Conservation (phyloP, 371 early-diverging fungal species). For the Mortierella sp. region DNA sequence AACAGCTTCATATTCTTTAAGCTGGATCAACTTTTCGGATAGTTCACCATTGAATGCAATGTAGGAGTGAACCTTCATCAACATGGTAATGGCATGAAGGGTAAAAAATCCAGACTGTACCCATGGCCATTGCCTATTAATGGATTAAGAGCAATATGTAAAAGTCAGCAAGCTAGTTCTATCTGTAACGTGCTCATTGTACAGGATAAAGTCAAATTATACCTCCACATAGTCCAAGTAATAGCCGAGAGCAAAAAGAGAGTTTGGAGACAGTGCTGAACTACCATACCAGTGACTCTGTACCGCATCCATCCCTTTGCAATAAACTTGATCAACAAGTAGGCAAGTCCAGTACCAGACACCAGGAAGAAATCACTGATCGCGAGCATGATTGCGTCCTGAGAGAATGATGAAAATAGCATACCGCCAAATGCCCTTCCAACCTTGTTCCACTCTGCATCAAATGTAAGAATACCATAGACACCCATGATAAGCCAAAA, state of each 20-base stretch:
- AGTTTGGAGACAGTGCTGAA: conserved; percentile 82
- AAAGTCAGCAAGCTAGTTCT: conserved; percentile 2
- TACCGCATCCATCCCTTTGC: conserved; percentile 68
- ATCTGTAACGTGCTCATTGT: too few relatives aligned
- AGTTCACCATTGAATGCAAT: conserved; percentile 79
- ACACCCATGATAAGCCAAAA: conserved; percentile 93
- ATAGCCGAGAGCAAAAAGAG: conserved; percentile 73
- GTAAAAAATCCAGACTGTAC: conserved; percentile 91
- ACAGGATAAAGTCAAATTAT: conserved; percentile 17
- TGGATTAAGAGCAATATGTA: not conserved
- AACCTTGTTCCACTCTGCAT: conserved; percentile 74
- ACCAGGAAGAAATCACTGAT: conserved; percentile 79
- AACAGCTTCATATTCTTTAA: conserved; percentile 47
- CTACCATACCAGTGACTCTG: conserved; percentile 63
- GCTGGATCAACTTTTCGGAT: conserved; percentile 63
- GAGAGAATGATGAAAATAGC: conserved; percentile 75
- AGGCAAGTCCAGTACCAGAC: conserved; percentile 69
- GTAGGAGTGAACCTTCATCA: conserved; percentile 97
- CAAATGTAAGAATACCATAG: conserved; percentile 78
- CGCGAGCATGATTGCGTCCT: conserved; percentile 72
- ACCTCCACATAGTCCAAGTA: conserved; percentile 77
- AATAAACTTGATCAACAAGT: conserved; percentile 71
- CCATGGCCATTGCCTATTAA: conserved; percentile 86
- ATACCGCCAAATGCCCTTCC: conserved; percentile 76
- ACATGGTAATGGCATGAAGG: conserved; percentile 90